Evolutionary conservation across 108 stramenopile genomes (phyloP).

Genomic region (Cyclostephanos tholiformis): DNA sequence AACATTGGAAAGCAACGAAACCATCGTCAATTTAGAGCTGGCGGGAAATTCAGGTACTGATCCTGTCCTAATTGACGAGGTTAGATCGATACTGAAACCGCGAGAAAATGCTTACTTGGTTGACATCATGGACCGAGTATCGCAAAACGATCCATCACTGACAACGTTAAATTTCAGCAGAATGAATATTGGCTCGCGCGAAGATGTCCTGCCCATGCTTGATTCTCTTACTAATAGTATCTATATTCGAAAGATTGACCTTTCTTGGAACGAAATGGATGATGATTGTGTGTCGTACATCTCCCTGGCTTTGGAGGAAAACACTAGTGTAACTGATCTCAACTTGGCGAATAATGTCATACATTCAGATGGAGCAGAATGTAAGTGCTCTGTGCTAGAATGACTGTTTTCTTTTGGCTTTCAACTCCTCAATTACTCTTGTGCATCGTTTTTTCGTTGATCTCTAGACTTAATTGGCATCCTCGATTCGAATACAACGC

Average conservation of each 20-base stretch:
- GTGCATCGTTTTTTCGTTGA: neutral
- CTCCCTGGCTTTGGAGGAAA: slow-evolving; percentile 35
- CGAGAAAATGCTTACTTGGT: neutral
- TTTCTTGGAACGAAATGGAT: slow-evolving; percentile 32
- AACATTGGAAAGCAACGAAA: slow-evolving; percentile 27
- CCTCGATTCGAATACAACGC: slow-evolving; percentile 38
- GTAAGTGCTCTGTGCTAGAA: slow-evolving; percentile 9
- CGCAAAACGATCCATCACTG: slow-evolving; percentile 31
- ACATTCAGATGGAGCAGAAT: slow-evolving; percentile 44
- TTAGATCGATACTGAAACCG: slow-evolving; percentile 17
- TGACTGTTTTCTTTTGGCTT: neutral
- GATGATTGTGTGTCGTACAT: slow-evolving; percentile 32
- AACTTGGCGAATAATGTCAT: slow-evolving; percentile 36
- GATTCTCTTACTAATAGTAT: slow-evolving; percentile 30
- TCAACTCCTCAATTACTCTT: neutral
- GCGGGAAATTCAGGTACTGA: slow-evolving; percentile 24
- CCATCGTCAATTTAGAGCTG: slow-evolving; percentile 17
- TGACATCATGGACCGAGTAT: slow-evolving; percentile 14
- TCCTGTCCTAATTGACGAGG: slow-evolving; percentile 15
- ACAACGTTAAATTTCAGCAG: slow-evolving; percentile 17
- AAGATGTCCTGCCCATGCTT: slow-evolving; percentile 10
- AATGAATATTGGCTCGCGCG: slow-evolving; percentile 25
- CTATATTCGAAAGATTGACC: slow-evolving; percentile 20
- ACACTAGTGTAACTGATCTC: slow-evolving; percentile 25
- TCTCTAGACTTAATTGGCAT: slow-evolving; percentile 36